Evolutionary conservation across 1,284 basidiomycete species (phyloP), one percentile per base, ranked within the genome.

Genomic region (Apiotrichum porosum): DNA sequence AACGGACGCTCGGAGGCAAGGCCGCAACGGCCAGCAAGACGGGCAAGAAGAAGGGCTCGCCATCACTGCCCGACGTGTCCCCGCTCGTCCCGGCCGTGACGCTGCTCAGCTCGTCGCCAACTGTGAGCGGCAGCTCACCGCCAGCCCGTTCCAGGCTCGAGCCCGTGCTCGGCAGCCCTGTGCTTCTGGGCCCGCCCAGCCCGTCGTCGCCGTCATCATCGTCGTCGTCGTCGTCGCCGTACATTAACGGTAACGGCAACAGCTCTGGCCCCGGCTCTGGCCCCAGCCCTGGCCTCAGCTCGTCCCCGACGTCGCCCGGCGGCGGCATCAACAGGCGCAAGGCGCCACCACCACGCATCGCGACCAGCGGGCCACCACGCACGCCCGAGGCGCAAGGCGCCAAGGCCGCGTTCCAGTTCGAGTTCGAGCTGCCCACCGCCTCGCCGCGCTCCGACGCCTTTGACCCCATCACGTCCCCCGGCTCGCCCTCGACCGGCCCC

Each of bases 371-470:
- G 21, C 18, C 34, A 15, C 44, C 44, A n/a, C 15, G 12, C 31
- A 19, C 22, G 12, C 28, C 42, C 19, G 42, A 45, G 21, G n/a
- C n/a, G n/a, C n/a, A n/a, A n/a, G n/a, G n/a, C n/a, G 47, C 44
- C 23, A 39, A 32, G 14, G 41, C 38, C 22, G 42, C 43, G n/a
- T 63, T 66, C 24, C 59, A 65, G 10, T 74, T 74, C 50, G 73
- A 74, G 44, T 75, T 75, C 49, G 72, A 73, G 56, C 57, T 74
- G 8, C 68, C 69, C 3, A 72, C 72, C 6, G 63, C 61, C 23
- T 74, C 72, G 2, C 73, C 73, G 9, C 56, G 70, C 36, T 67
- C 63, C 6, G 73, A 75, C 54, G 59, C 72, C 1, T 75, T 75
- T 43, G 73, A 75, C 42, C 59, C 61, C n/a, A 42, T 60, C 0